These are phyloP conservation scores for Hyaloscypha variabilis DNA, from an alignment of 495 filamentous ascomycete species.

Conservation along the genomic window DNA sequence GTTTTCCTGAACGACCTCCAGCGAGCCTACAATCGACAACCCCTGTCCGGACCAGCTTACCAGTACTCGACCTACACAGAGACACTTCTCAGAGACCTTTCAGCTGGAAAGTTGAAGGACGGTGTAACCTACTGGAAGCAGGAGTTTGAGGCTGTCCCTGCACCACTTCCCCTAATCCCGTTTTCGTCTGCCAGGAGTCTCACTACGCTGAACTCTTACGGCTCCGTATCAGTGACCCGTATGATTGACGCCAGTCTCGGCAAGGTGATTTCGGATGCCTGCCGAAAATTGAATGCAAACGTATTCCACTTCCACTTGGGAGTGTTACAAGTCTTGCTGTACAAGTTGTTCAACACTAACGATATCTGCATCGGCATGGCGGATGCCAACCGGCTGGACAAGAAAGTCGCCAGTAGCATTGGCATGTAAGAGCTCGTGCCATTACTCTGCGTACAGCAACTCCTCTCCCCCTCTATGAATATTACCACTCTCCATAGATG, in stretches of 20 bases:
- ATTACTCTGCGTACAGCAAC: too few relatives aligned
- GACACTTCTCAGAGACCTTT: constrained; percentile 13
- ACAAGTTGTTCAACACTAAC: constrained; percentile 24
- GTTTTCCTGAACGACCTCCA: constrained; percentile 43
- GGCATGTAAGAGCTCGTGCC: too few relatives aligned
- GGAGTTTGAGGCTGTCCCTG: constrained; percentile 32
- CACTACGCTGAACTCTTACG: background rate
- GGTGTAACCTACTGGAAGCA: constrained; percentile 41
- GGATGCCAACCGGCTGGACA: constrained; percentile 36
- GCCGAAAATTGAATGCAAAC: constrained; percentile 14
- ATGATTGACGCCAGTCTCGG: background rate
- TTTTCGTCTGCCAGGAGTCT: background rate
- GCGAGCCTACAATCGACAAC: constrained; percentile 37
- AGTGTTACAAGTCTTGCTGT: constrained; percentile 29
- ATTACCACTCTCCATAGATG: too few relatives aligned
- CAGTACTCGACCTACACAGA: constrained; percentile 30
- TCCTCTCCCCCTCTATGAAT: too few relatives aligned
- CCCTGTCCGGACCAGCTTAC: constrained; percentile 4
- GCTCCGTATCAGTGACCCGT: background rate
- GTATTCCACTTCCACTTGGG: constrained; percentile 39
- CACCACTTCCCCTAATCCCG: constrained; percentile 42
- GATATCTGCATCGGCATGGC: constrained; percentile 49
- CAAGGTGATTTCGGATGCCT: constrained; percentile 13
- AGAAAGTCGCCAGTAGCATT: constrained; percentile 17
- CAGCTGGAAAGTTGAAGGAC: constrained; percentile 4